phyloP scores from a whole-genome alignment of 2,329 filamentous ascomycete species.

The Macrophomina phaseolina region DNA sequence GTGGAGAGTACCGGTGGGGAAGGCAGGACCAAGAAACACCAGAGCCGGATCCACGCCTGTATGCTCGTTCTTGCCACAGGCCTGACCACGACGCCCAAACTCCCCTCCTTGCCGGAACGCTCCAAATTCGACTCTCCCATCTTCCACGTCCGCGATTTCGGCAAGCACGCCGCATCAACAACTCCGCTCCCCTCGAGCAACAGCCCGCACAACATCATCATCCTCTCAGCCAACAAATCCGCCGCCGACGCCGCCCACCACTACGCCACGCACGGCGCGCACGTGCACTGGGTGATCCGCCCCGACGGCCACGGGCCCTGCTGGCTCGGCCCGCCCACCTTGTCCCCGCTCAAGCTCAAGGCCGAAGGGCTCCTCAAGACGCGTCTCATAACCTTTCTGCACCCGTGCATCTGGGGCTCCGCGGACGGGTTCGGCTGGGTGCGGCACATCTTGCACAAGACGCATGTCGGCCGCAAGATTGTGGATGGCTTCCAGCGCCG shows the following conservation, averaged over 20 bases:
- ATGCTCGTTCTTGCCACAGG: conserved; percentile 69
- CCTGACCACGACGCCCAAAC: conserved; percentile 62
- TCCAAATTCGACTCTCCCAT: conserved; percentile 59
- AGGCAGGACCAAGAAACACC: background rate
- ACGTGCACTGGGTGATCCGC: conserved; percentile 60
- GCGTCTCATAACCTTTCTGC: conserved; percentile 74
- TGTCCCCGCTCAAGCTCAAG: conserved; percentile 70
- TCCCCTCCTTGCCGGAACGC: conserved; percentile 58
- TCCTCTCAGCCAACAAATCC: conserved; percentile 68
- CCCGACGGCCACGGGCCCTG: conserved; percentile 63
- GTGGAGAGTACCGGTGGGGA: background rate
- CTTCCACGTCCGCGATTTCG: conserved; percentile 63
- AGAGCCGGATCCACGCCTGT: conserved; percentile 36
- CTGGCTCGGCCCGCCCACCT: conserved; percentile 66
- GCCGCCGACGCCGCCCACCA: conserved; percentile 67
- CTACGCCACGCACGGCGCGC: conserved; percentile 51
- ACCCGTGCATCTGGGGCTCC: conserved; percentile 73
- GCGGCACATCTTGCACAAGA: conserved; percentile 63
- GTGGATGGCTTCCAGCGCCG: conserved; percentile 63
- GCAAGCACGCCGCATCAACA: conserved; percentile 29
- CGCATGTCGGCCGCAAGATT: conserved; percentile 60
- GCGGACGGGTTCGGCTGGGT: conserved; percentile 63
- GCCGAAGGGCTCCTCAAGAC: conserved; percentile 71
- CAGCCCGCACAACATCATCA: conserved; percentile 45
- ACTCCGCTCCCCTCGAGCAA: background rate